These are phyloP conservation scores for Fusarium subglutinans DNA, from an alignment of 2,329 filamentous ascomycete genomes.

Conservation along the genomic window DNA sequence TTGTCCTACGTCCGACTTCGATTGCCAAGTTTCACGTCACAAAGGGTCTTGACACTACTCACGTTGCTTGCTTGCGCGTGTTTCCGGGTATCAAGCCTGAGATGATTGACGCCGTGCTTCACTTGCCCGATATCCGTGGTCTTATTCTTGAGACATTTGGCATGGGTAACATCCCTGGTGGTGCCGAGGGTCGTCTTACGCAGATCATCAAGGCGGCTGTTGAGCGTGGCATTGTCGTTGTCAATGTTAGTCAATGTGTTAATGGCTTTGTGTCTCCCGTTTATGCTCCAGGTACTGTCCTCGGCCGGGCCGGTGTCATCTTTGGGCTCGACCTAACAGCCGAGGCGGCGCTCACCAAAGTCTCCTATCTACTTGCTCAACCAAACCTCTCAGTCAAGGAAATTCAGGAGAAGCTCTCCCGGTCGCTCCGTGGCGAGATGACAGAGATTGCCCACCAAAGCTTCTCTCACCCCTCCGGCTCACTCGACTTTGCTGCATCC, in stretches of 20 bases:
- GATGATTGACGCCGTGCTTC: conserved; percentile 87
- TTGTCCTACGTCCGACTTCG: conserved; percentile 77
- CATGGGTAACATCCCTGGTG: conserved; percentile 89
- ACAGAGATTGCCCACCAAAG: conserved; percentile 77
- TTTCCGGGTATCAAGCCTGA: conserved; percentile 94
- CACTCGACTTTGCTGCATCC: conserved; percentile 53
- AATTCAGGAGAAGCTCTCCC: conserved; percentile 75
- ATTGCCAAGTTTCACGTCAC: conserved; percentile 80
- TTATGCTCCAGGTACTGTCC: conserved; percentile 80
- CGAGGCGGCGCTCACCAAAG: conserved; percentile 89
- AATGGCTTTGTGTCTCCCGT: conserved; percentile 79
- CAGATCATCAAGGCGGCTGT: conserved; percentile 81
- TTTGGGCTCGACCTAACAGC: conserved; percentile 90
- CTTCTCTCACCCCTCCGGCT: conserved; percentile 77
- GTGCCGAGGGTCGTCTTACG: conserved; percentile 80
- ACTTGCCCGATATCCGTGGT: conserved; percentile 78
- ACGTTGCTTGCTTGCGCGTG: conserved; percentile 88
- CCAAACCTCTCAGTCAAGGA: conserved; percentile 71
- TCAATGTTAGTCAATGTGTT: conserved; percentile 91
- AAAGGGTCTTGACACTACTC: conserved; percentile 81
- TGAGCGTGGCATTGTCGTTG: conserved; percentile 81
- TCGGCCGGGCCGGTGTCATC: conserved; percentile 85
- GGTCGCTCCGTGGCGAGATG: conserved; percentile 83
- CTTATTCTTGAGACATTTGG: conserved; percentile 92
- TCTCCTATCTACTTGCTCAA: conserved; percentile 82